Base-by-base conservation (phyloP, 140 eudicot genomes). In the Oenanthe javanica region DNA sequence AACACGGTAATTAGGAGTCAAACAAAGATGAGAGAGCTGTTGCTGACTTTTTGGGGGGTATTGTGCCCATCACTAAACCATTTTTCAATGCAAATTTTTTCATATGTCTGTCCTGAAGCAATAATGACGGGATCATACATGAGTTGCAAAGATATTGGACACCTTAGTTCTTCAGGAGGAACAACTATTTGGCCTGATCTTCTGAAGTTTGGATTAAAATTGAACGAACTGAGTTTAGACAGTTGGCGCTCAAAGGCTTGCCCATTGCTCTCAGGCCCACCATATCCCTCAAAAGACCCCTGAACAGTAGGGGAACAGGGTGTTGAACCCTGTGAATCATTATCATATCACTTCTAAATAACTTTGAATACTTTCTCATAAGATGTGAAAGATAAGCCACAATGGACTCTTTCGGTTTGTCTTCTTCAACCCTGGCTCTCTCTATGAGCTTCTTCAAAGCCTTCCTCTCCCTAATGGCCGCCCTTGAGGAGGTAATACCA, bases 61-160 rank as follows among this genome's bases (percentile, higher is more conserved):
- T 86, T 91, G 83, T 95, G 97, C 83, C 98, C 99, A 63, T 86
- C 92, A 77, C 85, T 80, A 77, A 95, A 95, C 99, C 99, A 95
- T 84, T 92, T 95, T 84, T 95, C 99, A 16, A 95, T 95, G 83
- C 97, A 95, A 83, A 93, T 74, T 79, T 93, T 83, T 83, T 95
- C 99, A 72, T 95, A 95, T 45, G 99, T 92, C 86, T 95, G 99
- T 64, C 99, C 99, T 15, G 99, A 95, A 12, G 98, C 93, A 72
- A 95, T 88, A 61, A 95, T 95, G 45, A 95, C 99, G 14, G 99
- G 99, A 75, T 95, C 97, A 69, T 90, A 91, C 99, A 95, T 95
- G 54, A 95, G 88, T 82, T 95, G 99, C 83, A 95, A 90, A 3
- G 98, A 93, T 47, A 95, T 95, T 64, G 99, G 99, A 85, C 99